Evolutionary conservation across 2,329 filamentous ascomycete species (phyloP).

Genomic region (Colletotrichum plurivorum): DNA sequence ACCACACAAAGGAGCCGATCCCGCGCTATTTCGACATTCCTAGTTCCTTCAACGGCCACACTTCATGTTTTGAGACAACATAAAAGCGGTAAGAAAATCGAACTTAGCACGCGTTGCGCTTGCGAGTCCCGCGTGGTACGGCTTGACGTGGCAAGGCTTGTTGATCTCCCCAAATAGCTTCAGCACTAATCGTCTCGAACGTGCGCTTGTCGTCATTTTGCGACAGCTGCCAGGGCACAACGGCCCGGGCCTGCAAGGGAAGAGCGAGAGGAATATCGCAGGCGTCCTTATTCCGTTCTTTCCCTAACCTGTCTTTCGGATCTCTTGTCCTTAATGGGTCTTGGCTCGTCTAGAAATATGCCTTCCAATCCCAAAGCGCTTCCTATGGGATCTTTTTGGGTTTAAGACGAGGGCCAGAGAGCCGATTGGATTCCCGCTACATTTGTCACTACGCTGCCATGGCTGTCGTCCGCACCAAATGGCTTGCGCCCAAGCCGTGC

Average conservation of each 20-base stretch:
- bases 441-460: background rate
- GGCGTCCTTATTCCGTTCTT: too few relatives aligned
- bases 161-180: conserved; percentile 23
- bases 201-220: conserved; percentile 15
- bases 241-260: background rate
- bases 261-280: too few relatives aligned
- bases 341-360: background rate
- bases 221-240: conserved; percentile 8
- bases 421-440: background rate
- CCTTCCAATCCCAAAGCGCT: background rate
- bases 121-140: background rate
- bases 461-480: conserved; percentile 22
- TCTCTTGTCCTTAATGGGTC: background rate
- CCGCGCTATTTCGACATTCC: background rate
- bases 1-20: background rate
- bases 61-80: conserved; percentile 2
- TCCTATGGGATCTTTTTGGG: background rate
- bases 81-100: conserved; percentile 3
- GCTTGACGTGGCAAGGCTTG: conserved; percentile 37
- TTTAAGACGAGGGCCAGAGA: background rate
- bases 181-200: conserved; percentile 14
- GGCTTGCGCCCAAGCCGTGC: conserved; percentile 12
- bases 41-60: background rate
- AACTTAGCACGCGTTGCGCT: background rate
- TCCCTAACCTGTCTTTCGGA: too few relatives aligned